These are phyloP conservation scores for Avena sativa DNA, from an alignment of 176 grass and related monocot species.

Conservation along the genomic window DNA sequence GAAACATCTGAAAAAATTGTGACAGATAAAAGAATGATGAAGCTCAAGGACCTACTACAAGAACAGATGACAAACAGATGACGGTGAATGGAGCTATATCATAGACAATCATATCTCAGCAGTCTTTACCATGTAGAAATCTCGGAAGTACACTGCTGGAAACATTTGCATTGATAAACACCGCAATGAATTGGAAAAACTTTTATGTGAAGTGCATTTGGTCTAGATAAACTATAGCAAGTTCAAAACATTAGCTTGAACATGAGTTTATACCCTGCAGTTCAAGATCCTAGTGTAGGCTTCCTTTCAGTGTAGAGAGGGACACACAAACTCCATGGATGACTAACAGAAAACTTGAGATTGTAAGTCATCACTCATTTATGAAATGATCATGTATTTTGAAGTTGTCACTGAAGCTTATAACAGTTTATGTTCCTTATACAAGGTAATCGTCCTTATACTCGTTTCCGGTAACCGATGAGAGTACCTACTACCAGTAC, in stretches of 20 bases:
- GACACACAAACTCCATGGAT: not conserved
- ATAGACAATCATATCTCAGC: not conserved
- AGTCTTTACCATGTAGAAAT: conserved; percentile 5
- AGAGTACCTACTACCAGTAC: conserved; percentile 2
- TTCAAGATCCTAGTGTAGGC: not conserved
- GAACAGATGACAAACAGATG: conserved; percentile 23
- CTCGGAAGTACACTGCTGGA: not conserved
- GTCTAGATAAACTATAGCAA: not conserved
- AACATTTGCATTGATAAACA: conserved; percentile 18
- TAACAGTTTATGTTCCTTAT: conserved; percentile 7
- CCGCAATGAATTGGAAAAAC: not conserved
- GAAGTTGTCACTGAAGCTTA: conserved; percentile 8
- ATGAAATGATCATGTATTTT: not conserved
- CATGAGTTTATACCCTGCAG: not conserved
- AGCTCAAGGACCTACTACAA: not conserved
- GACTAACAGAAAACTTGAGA: not conserved
- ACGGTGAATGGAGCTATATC: not conserved
- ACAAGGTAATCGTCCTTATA: not conserved
- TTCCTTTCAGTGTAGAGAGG: not conserved
- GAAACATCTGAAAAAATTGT: conserved; percentile 64
- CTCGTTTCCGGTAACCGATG: not conserved
- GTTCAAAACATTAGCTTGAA: conserved; percentile 10
- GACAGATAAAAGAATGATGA: conserved; percentile 25
- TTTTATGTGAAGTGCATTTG: not conserved
- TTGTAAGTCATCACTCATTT: not conserved